Conservation (phyloP, 78 protist genomes). For the Ministeria vibrans region DNA sequence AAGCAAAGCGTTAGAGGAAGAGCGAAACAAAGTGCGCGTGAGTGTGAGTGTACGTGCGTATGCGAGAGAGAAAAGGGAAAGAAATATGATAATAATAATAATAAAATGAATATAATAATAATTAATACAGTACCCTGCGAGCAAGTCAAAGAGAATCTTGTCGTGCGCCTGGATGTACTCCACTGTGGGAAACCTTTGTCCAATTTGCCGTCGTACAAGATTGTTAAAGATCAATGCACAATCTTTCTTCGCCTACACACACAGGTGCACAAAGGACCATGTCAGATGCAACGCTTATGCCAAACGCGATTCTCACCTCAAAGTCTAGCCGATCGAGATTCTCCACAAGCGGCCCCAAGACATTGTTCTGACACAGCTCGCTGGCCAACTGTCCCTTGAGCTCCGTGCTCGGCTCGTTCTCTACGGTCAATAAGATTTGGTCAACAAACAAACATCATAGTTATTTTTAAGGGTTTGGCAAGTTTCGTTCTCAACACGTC, state of each 20-base stretch:
- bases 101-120: not conserved
- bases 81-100: not conserved
- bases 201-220: constrained; percentile 50
- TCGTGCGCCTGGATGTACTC: constrained; percentile 48
- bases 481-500: no score
- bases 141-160: constrained; percentile 42
- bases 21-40: not conserved
- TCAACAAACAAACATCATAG: not conserved
- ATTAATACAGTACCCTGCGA: constrained; percentile 48
- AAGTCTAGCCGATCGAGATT: constrained; percentile 57
- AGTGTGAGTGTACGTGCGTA: not conserved
- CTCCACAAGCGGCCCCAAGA: constrained; percentile 33
- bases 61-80: not conserved
- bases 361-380: constrained; percentile 40
- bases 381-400: constrained; percentile 22
- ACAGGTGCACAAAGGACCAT: not conserved
- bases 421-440: not conserved
- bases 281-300: not conserved
- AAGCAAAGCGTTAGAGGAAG: not conserved
- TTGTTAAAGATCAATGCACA: constrained; percentile 67
- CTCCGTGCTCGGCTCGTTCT: constrained; percentile 46
- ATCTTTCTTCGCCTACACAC: constrained; percentile 59
- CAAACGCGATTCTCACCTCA: constrained; percentile 21
- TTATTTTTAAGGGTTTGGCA: not conserved
- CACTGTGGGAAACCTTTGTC: constrained; percentile 63